Conservation (phyloP, 768 basidiomycete genomes). For the Kwoniella sp. region DNA sequence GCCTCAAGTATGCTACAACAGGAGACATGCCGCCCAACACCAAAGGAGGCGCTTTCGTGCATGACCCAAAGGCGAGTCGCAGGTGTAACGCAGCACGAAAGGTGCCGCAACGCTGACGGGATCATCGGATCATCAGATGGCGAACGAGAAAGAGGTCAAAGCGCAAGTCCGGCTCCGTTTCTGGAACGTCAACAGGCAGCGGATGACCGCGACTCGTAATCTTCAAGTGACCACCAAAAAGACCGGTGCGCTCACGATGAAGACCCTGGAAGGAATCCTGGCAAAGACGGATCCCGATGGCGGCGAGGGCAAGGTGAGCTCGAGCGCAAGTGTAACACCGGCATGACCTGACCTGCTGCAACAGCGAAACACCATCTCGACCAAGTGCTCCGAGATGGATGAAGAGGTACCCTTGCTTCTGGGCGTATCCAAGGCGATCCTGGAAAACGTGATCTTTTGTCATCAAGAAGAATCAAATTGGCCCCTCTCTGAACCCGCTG, state of each 20-base stretch:
- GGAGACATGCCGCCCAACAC: conserved; percentile 97
- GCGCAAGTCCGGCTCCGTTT: conserved; percentile 96
- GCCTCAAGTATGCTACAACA: conserved; percentile 96
- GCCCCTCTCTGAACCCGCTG: conserved; percentile 86
- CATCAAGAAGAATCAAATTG: conserved; percentile 99
- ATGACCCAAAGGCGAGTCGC: conserved; percentile 81
- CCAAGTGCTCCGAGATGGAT: conserved; percentile 97
- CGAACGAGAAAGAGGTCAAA: conserved; percentile 97
- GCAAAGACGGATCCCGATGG: conserved; percentile 64
- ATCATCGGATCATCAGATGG: too few relatives aligned
- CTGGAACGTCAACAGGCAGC: conserved; percentile 75
- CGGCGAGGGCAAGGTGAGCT: conserved; percentile 70
- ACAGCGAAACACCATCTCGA: conserved; percentile 84
- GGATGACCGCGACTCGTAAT: conserved; percentile 86
- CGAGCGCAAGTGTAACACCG: background rate
- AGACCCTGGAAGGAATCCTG: conserved; percentile 89
- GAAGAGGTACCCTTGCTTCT: conserved; percentile 84
- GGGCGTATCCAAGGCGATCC: conserved; percentile 95
- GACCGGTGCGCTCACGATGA: conserved; percentile 82
- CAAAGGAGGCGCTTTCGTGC: conserved; percentile 95
- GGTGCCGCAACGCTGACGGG: too few relatives aligned
- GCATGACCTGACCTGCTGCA: background rate
- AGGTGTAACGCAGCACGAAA: too few relatives aligned
- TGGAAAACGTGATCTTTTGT: conserved; percentile 99
- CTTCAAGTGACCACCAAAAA: conserved; percentile 92